Evolutionary conservation across 371 early-diverging fungal genomes (phyloP).

Genomic region (Parasitella parasitica): DNA sequence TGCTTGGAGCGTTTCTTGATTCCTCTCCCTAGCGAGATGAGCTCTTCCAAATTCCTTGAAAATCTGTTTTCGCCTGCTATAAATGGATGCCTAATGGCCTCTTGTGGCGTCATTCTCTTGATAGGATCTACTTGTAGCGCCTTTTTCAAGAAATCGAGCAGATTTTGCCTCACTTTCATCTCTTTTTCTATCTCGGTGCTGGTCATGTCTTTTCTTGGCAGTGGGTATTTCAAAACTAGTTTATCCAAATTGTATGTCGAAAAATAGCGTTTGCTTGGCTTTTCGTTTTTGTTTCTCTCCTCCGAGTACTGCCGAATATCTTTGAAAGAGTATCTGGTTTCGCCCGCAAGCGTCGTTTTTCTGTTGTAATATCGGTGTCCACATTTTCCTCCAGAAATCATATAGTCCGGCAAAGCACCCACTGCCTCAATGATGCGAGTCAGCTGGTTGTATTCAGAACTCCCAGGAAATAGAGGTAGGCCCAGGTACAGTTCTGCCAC

Average conservation of each 20-base stretch:
- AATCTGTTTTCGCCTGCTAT: conserved; percentile 57
- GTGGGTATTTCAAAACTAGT: conserved; percentile 81
- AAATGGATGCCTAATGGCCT: conserved; percentile 91
- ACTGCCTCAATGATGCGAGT: conserved; percentile 81
- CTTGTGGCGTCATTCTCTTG: conserved; percentile 88
- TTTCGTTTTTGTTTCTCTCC: conserved; percentile 71
- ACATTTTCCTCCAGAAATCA: conserved; percentile 83
- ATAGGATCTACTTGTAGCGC: conserved; percentile 83
- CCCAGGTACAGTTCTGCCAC: conserved; percentile 92
- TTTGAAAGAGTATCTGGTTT: conserved; percentile 69
- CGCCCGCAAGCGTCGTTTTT: conserved; percentile 22
- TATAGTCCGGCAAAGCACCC: conserved; percentile 70
- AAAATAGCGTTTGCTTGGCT: conserved; percentile 88
- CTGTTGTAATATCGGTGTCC: conserved; percentile 76
- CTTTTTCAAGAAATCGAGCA: conserved; percentile 87
- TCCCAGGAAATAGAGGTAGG: conserved; percentile 95
- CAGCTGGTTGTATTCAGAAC: conserved; percentile 94
- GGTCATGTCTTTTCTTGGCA: conserved; percentile 62
- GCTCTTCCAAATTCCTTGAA: neutral
- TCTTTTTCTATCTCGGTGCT: conserved; percentile 72
- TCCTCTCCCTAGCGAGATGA: neutral
- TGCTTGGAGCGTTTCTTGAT: neutral
- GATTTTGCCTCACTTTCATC: conserved; percentile 53
- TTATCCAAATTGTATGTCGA: conserved; percentile 73
- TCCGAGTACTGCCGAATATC: conserved; percentile 73